These are phyloP conservation scores for Populus hybrid DNA, from an alignment of 441 rosid species.

Conservation along the genomic window DNA sequence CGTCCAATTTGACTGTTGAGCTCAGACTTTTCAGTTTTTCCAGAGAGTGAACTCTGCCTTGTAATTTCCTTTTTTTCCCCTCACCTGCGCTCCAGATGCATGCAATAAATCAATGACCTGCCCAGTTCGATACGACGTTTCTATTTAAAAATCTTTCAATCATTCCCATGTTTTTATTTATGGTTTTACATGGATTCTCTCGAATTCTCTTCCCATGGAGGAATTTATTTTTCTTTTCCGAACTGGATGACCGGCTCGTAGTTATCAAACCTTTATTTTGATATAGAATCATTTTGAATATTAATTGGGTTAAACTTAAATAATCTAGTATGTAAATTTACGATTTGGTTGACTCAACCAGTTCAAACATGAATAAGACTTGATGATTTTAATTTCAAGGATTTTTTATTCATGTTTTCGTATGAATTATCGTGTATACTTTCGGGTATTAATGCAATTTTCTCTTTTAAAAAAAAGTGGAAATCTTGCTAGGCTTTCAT, in stretches of 20 bases:
- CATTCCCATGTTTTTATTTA: conserved; percentile 1
- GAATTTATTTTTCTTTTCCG: neutral
- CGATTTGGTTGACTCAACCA: too few relatives aligned
- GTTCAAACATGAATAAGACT: too few relatives aligned
- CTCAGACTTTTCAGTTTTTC: too few relatives aligned
- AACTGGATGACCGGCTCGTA: too few relatives aligned
- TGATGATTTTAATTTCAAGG: too few relatives aligned
- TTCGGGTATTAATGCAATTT: too few relatives aligned
- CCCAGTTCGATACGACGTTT: conserved; percentile 13
- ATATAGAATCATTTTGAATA: too few relatives aligned
- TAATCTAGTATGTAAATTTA: too few relatives aligned
- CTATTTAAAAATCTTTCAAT: conserved; percentile 12
- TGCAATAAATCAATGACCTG: neutral
- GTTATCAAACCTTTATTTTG: too few relatives aligned
- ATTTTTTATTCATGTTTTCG: too few relatives aligned
- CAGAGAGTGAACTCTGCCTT: neutral
- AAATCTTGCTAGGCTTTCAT: neutral
- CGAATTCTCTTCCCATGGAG: neutral
- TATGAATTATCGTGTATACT: neutral
- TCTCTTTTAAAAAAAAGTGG: too few relatives aligned
- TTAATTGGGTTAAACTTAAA: too few relatives aligned
- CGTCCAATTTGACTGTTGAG: conserved; percentile 2
- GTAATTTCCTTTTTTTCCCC: neutral
- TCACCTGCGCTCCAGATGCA: neutral
- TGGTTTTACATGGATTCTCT: neutral